Evolutionary conservation across 73 alveolate species (phyloP), one percentile per base, ranked within the genome.

Genomic region (Blepharisma japonicum): DNA sequence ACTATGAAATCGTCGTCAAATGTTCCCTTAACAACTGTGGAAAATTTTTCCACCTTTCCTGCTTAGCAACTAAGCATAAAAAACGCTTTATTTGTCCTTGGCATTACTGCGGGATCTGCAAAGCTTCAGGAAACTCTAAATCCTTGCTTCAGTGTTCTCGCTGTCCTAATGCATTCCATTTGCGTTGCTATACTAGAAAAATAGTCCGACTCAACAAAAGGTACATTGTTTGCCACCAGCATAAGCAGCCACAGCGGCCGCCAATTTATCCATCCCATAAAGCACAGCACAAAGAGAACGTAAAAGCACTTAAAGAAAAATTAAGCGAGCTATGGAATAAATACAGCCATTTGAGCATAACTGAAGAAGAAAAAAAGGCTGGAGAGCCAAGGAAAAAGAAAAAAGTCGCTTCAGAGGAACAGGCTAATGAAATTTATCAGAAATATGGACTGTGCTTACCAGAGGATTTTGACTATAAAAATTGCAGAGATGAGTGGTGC

Each of bases 101-200:
- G 61, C 93, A 86, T 68, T 86, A 82, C 55, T 86, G 93, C 72
- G 84, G 49, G n/a, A 72, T 71, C n/a, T 86, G 93, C 78, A 66
- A 61, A 21, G 68, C 68, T 6, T 68, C 90, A 20, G 93, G 90
- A 6, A 87, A 86, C 50, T 82, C 90, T 5, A 82, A 81, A 4
- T 27, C 86, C 25, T 72, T 83, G 2, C 85, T 83, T 6, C 74
- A 86, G 77, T 86, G 93, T 68, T 68, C 68, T 7, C 53, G 66
- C n/a, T 86, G 93, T 47, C 93, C 93, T 6, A 86, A 70, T 6
- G 89, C 93, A 7, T 86, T 77, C 54, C 93, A 86, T 46, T 66
- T 81, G 0, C 84, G 86, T 18, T 86, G 93, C 79, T 32, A 81
- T 6, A 77, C 81, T 32, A 11, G 81, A 7, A 18, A 39, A 9